Evolutionary conservation across 2,329 filamentous ascomycete species (phyloP), one percentile per base, ranked within the genome.

Genomic region (Diaporthe sp.): DNA sequence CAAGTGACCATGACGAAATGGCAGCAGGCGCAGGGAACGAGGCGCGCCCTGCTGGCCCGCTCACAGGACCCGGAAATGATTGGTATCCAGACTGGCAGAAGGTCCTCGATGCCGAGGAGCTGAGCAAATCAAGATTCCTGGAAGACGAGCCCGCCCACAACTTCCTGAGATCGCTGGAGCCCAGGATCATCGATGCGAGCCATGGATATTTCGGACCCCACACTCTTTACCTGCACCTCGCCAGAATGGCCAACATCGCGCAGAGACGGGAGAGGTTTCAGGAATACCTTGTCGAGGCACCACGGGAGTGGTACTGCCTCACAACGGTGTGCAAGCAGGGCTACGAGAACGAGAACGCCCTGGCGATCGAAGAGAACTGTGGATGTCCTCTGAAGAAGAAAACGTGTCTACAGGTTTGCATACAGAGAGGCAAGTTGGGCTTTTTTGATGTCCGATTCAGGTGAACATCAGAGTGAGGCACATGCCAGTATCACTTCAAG

Each of bases 21-120:
- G 17, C 17, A 37, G 31, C 28, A 34, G 55, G 5, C 8, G 0
- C 1, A 25, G 17, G 0, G n/a, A 1, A 2, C 8, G 15, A 19
- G 15, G 17, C 28, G 13, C 17, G 1, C 55, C 3, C 1, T 19
- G 22, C 10, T 4, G 31, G 8, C 7, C 28, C 28, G n/a, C 4
- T 12, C 8, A 34, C 12, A 8, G 31, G 31, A 6, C 4, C 31
- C 4, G 31, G 4, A 31, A 0, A 31, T 6, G 31, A 1, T 6
- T 6, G 4, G 31, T 6, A 31, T 1, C 31, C 31, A 31, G 31
- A 6, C 1, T 31, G 31, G 31, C 31, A 6, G 31, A 6, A 31
- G 31, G 4, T 31, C 17, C 15, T 58, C 28, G 28, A 34, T 8
- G 5, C 12, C 31, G 10, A n/a, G 55, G 17, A 58, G 28, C 55